Evolutionary conservation across 2,329 filamentous ascomycete species (phyloP), one percentile per base, ranked within the genome.

Genomic region (Trichoderma simmonsii): DNA sequence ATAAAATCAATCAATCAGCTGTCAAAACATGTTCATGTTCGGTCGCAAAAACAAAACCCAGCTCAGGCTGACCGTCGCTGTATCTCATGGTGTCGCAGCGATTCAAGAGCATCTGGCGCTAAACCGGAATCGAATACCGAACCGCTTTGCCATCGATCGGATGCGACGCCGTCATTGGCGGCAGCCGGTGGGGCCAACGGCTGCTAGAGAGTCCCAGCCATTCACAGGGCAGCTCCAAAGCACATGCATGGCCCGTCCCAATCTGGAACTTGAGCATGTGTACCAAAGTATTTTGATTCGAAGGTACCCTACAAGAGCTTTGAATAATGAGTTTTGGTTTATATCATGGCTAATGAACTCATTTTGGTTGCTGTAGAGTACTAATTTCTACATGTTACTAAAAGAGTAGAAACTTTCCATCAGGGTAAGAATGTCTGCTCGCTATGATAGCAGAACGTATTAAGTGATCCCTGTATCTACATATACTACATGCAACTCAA

Each of bases 81-180:
- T 15, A 71, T 56, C 62, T 59, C 34, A 54, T 60, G 28, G 36
- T 48, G 57, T 61, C 56, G 36, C 54, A 39, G 61, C 51, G 51
- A 30, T 57, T 60, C 34, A 48, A 6, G 6, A 26, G 26, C 43
- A 61, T 56, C 57, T 9, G 56, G 51, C 71, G 65, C 71, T 72
- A 72, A 70, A 62, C 71, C 71, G 39, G 24, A 70, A 69, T 54
- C 28, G 67, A 66, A 70, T 60, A 72, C 71, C 71, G 71, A 72
- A 66, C 30, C 39, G 24, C 57, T 11, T n/a, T 61, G 57, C 39
- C 26, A 57, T 24, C 24, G 54, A 43, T 60, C 28, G 30, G 61
- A 18, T 70, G 39, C 60, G 51, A 28, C 32, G 39, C 18, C 24
- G 54, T 43, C 61, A 72, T 70, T 70, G 66, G 66, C 39, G 30